phyloP scores from a whole-genome alignment of 164 flowering plant species.

The Brasenia schreberi region DNA sequence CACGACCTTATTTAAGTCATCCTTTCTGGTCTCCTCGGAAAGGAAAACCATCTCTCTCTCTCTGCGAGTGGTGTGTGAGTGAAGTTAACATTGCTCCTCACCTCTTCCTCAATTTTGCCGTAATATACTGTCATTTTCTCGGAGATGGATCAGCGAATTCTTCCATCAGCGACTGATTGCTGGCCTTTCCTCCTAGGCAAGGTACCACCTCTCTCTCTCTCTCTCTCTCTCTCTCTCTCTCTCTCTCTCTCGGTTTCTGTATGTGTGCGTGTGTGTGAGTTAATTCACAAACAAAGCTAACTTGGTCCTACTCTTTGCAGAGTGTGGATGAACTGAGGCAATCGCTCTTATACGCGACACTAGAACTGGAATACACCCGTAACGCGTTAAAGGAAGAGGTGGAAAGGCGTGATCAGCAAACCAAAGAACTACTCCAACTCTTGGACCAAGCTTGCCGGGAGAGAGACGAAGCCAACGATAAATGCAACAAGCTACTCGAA shows the following conservation, averaged over 20 bases:
- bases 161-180: background rate
- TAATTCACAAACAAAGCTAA: constrained; percentile 1
- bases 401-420: constrained; percentile 50
- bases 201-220: background rate
- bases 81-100: background rate
- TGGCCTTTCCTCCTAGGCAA: constrained; percentile 1
- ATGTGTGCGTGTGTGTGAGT: background rate
- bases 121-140: background rate
- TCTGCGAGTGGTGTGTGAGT: background rate
- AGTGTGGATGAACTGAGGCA: constrained; percentile 57
- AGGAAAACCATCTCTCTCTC: background rate
- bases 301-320: constrained; percentile 19
- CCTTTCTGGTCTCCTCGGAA: background rate
- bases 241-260: no score
- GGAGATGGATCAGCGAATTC: background rate
- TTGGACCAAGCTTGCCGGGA: constrained; percentile 33
- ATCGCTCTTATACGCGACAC: constrained; percentile 38
- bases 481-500: constrained; percentile 40
- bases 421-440: constrained; percentile 38
- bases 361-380: constrained; percentile 72
- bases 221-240: background rate
- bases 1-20: background rate
- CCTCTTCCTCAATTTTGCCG: background rate
- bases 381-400: constrained; percentile 62
- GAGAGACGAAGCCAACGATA: constrained; percentile 60